These are phyloP conservation scores for Rutidosis leptorrhynchoides DNA, from an alignment of 129 eudicot species.

Conservation along the genomic window DNA sequence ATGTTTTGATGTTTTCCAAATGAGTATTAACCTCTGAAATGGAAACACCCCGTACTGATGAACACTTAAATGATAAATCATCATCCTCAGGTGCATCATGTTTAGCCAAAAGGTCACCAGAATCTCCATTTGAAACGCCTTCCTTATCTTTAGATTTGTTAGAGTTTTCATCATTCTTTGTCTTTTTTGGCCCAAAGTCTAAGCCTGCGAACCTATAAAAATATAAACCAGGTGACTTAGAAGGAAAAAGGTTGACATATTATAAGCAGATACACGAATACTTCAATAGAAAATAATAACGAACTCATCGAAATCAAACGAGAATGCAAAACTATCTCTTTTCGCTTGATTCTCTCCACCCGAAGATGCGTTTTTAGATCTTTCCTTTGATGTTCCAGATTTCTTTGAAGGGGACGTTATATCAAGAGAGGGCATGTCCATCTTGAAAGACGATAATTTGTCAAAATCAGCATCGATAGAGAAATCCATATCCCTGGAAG, in stretches of 20 bases:
- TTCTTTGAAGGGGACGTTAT: conserved; percentile 59
- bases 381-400: conserved; percentile 51
- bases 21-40: conserved; percentile 37
- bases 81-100: conserved; percentile 31
- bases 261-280: conserved; percentile 5
- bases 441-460: conserved; percentile 70
- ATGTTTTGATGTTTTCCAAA: conserved; percentile 20
- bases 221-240: conserved; percentile 13
- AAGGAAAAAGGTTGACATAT: not conserved
- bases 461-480: conserved; percentile 68
- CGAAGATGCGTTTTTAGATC: conserved; percentile 45
- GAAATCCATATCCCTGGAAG: conserved; percentile 84
- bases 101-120: conserved; percentile 30
- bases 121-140: conserved; percentile 40
- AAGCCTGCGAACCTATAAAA: conserved; percentile 52
- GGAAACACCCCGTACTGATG: conserved; percentile 22
- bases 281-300: conserved; percentile 21
- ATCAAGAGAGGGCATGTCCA: conserved; percentile 78
- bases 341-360: conserved; percentile 39
- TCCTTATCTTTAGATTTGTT: conserved; percentile 37
- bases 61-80: conserved; percentile 31
- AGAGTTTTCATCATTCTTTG: conserved; percentile 35
- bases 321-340: conserved; percentile 52
- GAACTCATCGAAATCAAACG: conserved; percentile 70
- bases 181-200: conserved; percentile 43